A percentile compares a stretch with the other conserved stretches of the same genome.
Conservation (phyloP, 805 yeast genomes). For the Hanseniaspora meyeri region DNA sequence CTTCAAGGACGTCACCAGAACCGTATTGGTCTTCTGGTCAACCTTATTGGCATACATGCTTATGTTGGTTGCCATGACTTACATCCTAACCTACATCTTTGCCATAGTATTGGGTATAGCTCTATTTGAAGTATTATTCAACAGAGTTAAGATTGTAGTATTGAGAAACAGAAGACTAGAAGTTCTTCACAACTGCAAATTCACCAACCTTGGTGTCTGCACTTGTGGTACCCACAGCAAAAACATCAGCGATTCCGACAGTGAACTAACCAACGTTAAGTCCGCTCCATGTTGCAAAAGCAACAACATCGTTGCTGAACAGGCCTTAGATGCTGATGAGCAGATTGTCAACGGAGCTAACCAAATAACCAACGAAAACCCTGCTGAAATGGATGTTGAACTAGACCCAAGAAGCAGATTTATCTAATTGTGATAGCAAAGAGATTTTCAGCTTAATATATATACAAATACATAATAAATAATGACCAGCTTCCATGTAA, state of each 20-base stretch:
- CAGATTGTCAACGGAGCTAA: neutral
- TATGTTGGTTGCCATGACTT: conserved; percentile 73
- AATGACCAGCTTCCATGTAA: no score
- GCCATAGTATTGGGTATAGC: conserved; percentile 61
- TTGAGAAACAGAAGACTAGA: conserved; percentile 26
- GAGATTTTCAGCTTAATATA: no score
- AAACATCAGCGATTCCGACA: neutral
- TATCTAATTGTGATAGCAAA: neutral
- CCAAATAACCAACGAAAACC: conserved; percentile 1
- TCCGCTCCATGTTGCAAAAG: neutral
- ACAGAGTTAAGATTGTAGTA: conserved; percentile 33
- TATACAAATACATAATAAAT: no score
- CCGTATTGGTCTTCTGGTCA: conserved; percentile 44
- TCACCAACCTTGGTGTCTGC: conserved; percentile 20
- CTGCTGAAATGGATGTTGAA: conserved; percentile 12
- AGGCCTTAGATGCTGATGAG: neutral
- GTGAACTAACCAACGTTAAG: neutral
- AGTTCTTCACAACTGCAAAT: conserved; percentile 23
- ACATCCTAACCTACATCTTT: conserved; percentile 53
- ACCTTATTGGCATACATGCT: conserved; percentile 58
- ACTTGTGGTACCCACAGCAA: conserved; percentile 22
- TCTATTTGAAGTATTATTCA: conserved; percentile 57
- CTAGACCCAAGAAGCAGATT: conserved; percentile 8
- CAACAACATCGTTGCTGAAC: neutral
- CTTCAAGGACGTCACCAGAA: conserved; percentile 41